Percentiles rank a stretch among this genome's conserved stretches.
phyloP scores from a whole-genome alignment of 2,329 filamentous ascomycete species.

The Neonectria ditissima region DNA sequence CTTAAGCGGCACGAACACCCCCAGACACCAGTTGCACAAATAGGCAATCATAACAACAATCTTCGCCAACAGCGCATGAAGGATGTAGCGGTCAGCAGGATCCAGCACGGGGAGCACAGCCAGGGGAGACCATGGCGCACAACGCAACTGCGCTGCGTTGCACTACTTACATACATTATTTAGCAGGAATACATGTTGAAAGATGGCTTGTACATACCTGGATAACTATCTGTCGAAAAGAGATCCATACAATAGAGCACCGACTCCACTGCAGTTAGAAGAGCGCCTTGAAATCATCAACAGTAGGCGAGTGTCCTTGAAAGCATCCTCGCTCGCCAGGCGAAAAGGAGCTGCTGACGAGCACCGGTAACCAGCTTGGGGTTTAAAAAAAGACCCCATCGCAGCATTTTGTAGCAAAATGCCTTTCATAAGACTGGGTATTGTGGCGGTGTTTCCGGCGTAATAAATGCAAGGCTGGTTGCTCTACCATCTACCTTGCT shows the following conservation, averaged over 20 bases:
- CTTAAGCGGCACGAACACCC: conserved; percentile 72
- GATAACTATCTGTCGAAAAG: neutral
- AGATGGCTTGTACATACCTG: neutral
- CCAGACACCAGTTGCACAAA: conserved; percentile 60
- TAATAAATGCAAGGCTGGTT: too few species aligned
- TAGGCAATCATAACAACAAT: conserved; percentile 72
- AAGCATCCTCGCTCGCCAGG: too few species aligned
- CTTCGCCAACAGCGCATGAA: too few species aligned
- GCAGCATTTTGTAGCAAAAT: neutral
- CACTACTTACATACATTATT: neutral
- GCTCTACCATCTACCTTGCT: neutral
- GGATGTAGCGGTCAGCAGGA: too few species aligned
- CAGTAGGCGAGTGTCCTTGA: neutral
- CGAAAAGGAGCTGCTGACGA: too few species aligned
- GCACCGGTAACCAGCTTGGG: too few species aligned
- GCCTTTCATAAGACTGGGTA: too few species aligned
- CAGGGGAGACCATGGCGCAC: too few species aligned
- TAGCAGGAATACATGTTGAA: neutral
- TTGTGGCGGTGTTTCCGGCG: too few species aligned
- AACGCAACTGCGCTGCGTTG: too few species aligned
- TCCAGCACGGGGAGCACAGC: too few species aligned
- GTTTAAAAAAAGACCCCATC: neutral
- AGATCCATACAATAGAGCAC: neutral
- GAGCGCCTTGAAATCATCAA: neutral
- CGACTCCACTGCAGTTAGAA: neutral